These are phyloP conservation scores for Tolypocladium paradoxum DNA, from an alignment of 2,329 filamentous ascomycete species.

Conservation along the genomic window DNA sequence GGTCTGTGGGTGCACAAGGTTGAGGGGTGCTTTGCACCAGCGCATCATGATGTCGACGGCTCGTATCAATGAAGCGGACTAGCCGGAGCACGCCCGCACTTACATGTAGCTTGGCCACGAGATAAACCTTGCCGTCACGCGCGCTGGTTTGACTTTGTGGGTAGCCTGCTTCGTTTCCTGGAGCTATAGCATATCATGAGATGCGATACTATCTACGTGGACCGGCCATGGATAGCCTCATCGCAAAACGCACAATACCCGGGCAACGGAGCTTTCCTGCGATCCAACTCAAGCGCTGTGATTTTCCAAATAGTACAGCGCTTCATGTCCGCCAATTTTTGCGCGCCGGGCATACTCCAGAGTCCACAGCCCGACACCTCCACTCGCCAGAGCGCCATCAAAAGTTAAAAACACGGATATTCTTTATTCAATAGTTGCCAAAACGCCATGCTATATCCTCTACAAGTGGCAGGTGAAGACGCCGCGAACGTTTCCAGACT, in stretches of 20 bases:
- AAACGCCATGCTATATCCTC: not conserved
- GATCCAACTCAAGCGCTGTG: not conserved
- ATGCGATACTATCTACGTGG: too few relatives aligned
- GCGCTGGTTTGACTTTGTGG: not conserved
- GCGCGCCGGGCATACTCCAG: not conserved
- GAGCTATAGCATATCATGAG: too few relatives aligned
- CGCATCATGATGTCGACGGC: too few relatives aligned
- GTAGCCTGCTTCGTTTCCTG: not conserved
- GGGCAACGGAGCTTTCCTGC: not conserved
- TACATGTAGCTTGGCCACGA: too few relatives aligned
- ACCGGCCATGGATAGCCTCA: too few relatives aligned
- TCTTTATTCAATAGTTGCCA: too few relatives aligned
- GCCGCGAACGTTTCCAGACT: not conserved
- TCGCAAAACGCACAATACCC: not conserved
- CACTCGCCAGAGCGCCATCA: not conserved
- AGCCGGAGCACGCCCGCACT: too few relatives aligned
- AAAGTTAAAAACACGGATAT: not conserved
- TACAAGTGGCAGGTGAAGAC: slow-evolving; percentile 7
- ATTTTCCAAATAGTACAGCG: not conserved
- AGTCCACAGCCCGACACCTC: not conserved
- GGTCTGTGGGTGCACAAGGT: too few relatives aligned
- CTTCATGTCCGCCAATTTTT: not conserved
- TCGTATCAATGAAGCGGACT: too few relatives aligned
- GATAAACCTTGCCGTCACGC: too few relatives aligned
- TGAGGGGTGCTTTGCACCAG: not conserved